phyloP scores from a whole-genome alignment of 805 yeast species.

The Kluyveromyces lactis region DNA sequence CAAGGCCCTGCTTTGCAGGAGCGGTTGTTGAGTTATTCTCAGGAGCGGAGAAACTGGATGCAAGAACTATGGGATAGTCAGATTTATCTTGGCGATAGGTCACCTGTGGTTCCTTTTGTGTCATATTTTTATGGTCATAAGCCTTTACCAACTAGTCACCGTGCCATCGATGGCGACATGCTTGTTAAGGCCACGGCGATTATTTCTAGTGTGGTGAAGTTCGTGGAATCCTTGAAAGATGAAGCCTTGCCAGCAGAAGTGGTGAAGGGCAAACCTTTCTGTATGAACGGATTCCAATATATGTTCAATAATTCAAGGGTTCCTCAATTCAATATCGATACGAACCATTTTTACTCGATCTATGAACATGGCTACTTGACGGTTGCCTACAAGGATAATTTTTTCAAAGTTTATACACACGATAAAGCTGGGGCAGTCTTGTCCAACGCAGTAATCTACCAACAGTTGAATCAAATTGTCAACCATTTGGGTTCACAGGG shows the following conservation, averaged over 20 bases:
- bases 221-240: slow-evolving; percentile 55
- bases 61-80: slow-evolving; percentile 89
- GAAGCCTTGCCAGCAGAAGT: slow-evolving; percentile 75
- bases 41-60: slow-evolving; percentile 72
- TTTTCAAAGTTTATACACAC: slow-evolving; percentile 69
- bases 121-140: slow-evolving; percentile 84
- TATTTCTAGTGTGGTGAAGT: slow-evolving; percentile 56
- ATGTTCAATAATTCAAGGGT: slow-evolving; percentile 87
- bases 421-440: slow-evolving; percentile 35
- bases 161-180: slow-evolving; percentile 50
- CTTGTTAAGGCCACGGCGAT: slow-evolving; percentile 69
- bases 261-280: slow-evolving; percentile 71
- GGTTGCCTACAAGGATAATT: slow-evolving; percentile 68
- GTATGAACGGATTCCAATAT: slow-evolving; percentile 87
- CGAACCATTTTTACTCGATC: slow-evolving; percentile 42
- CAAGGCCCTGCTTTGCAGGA: slow-evolving; percentile 61
- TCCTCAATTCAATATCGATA: slow-evolving; percentile 61
- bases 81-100: slow-evolving; percentile 84
- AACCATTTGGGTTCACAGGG: slow-evolving; percentile 24
- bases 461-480: slow-evolving; percentile 51
- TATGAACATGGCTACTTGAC: slow-evolving; percentile 55
- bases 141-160: slow-evolving; percentile 39
- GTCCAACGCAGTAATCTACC: slow-evolving; percentile 41
- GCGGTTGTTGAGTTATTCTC: slow-evolving; percentile 51
- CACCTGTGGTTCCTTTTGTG: slow-evolving; percentile 91